These are phyloP conservation scores for Penicillium ochrochloron DNA, from an alignment of 495 filamentous ascomycete genomes.

Conservation along the genomic window DNA sequence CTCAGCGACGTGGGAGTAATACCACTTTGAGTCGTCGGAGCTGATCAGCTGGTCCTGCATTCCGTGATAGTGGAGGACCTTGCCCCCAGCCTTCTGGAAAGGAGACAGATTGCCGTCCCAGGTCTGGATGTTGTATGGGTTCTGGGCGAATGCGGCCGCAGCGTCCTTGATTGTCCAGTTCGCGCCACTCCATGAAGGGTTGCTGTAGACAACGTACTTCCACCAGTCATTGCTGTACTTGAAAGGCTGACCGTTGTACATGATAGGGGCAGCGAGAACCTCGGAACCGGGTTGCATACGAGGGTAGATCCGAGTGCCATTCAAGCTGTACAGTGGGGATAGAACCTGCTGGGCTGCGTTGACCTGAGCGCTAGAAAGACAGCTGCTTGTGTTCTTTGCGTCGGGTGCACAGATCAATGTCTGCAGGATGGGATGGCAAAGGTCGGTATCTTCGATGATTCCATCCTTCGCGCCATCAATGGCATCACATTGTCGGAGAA, in stretches of 20 bases:
- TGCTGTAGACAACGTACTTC: constrained; percentile 58
- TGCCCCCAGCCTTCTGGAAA: constrained; percentile 49
- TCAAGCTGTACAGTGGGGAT: constrained; percentile 52
- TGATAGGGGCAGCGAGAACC: constrained; percentile 31
- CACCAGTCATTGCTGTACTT: constrained; percentile 51
- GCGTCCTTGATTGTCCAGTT: constrained; percentile 47
- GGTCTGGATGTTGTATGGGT: constrained; percentile 55
- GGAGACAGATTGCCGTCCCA: constrained; percentile 52
- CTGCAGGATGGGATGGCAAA: constrained; percentile 60
- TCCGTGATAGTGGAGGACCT: constrained; percentile 57
- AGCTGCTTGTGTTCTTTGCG: constrained; percentile 41
- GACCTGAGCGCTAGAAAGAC: constrained; percentile 62
- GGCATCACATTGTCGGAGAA: constrained; percentile 67
- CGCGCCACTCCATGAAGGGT: constrained; percentile 53
- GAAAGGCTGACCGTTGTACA: constrained; percentile 48
- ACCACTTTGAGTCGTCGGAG: constrained; percentile 47
- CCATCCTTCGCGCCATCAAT: constrained; percentile 67
- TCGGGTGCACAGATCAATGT: constrained; percentile 54
- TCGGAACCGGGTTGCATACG: constrained; percentile 54
- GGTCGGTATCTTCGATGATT: constrained; percentile 64
- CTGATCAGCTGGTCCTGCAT: constrained; percentile 51
- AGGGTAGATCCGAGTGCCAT: constrained; percentile 61
- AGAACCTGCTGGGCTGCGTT: constrained; percentile 59
- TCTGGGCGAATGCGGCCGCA: constrained; percentile 39
- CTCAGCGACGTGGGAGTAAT: constrained; percentile 49